These are phyloP conservation scores for Helminthosporium solani DNA, from an alignment of 2,329 filamentous ascomycete species.

Conservation along the genomic window DNA sequence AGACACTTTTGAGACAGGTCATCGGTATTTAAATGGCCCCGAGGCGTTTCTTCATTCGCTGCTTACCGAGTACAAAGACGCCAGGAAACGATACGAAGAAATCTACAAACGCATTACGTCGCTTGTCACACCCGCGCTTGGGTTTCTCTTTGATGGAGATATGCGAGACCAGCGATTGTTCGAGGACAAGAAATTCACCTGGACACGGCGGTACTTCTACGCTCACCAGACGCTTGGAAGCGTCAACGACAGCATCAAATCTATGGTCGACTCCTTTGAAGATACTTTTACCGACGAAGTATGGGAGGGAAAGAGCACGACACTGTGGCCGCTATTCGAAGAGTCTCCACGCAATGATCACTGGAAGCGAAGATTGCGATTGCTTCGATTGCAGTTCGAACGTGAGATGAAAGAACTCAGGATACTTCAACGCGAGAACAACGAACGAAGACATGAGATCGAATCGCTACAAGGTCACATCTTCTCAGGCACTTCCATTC, in stretches of 20 bases:
- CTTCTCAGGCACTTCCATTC: constrained; percentile 63
- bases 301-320: constrained; percentile 57
- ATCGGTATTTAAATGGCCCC: constrained; percentile 61
- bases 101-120: constrained; percentile 60
- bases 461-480: constrained; percentile 61
- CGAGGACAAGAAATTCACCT: constrained; percentile 62
- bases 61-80: constrained; percentile 61
- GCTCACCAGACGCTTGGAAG: constrained; percentile 62
- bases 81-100: constrained; percentile 58
- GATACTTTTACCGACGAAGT: constrained; percentile 61
- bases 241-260: constrained; percentile 60
- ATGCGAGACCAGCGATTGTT: constrained; percentile 61
- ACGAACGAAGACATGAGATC: constrained; percentile 57
- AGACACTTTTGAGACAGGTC: constrained; percentile 56
- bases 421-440: constrained; percentile 53
- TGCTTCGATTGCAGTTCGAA: constrained; percentile 52
- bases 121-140: constrained; percentile 59
- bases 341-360: constrained; percentile 49
- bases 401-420: constrained; percentile 54
- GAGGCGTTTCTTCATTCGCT: constrained; percentile 63
- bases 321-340: constrained; percentile 57
- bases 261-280: constrained; percentile 58
- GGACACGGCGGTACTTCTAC: constrained; percentile 64
- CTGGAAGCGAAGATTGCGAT: constrained; percentile 53
- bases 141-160: constrained; percentile 60